Base-by-base conservation (phyloP, 129 eudicot genomes). In the Artemisia annua region DNA sequence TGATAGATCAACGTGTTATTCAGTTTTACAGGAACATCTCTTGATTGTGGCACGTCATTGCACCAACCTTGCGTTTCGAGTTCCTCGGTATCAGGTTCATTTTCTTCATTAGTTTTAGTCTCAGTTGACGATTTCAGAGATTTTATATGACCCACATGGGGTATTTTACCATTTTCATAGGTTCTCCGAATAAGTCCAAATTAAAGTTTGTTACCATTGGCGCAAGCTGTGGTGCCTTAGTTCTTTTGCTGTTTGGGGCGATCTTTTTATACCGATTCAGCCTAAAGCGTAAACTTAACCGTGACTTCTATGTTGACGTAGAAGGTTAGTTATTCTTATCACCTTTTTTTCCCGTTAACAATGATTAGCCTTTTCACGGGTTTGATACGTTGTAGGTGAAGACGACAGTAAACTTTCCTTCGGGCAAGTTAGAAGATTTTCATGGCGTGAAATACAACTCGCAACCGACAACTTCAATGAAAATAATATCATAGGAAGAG, bases 11-110 rank as follows among this genome's bases (percentile, higher is more conserved):
- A 39, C 7, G 46, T 39, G 6, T 24, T 63, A 39, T 64, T 74
- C 89, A 94, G 98, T 79, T 94, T 89, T 77, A 75, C 97, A 72
- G 98, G 85, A 73, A 94, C 87, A 57, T 81, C 73, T 71, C 98
- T 94, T 49, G 80, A 69, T 11, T 94, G 98, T 79, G 96, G 97
- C 55, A 74, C 81, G 48, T 86, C 75, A 22, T 60, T 80, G 75
- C 87, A 86, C 65, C 88, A 84, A 61, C 88, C 96, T 80, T 94
- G 98, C 79, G 83, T 82, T 69, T 86, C 95, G 3, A 78, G 86
- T 76, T 75, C 95, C 72, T 75, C 86, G 4, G 55, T 77, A 73
- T 77, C 87, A 83, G 96, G 98, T 92, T 73, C 50, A 1, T 67
- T 44, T 70, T 60, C 74, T 70, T 62, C 19, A 3, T 24, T 7